Evolutionary conservation across 176 grass and related monocot genomes (phyloP).

Genomic region (Hyparrhenia diplandra): DNA sequence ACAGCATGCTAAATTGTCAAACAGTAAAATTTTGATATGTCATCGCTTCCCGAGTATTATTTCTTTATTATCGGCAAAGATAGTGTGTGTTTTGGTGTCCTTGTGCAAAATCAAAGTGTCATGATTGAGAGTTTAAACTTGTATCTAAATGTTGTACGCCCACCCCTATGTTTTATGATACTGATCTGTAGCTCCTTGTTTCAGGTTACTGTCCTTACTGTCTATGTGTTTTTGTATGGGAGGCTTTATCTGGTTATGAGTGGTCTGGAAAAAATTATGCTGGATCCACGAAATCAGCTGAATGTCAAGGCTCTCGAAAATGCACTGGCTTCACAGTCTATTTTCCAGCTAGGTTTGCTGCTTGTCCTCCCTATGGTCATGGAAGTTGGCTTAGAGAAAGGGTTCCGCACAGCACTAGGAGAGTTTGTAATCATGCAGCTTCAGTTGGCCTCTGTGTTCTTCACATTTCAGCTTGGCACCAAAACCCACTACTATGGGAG

Average conservation of each 20-base stretch:
- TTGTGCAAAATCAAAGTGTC: not conserved
- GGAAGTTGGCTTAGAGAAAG: conserved; percentile 95
- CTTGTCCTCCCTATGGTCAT: conserved; percentile 96
- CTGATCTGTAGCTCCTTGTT: conserved; percentile 21
- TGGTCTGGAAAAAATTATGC: conserved; percentile 77
- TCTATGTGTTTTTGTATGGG: conserved; percentile 94
- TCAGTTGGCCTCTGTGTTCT: conserved; percentile 89
- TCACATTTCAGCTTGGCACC: conserved; percentile 94
- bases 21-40: not conserved
- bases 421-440: conserved; percentile 98
- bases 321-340: conserved; percentile 82
- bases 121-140: not conserved
- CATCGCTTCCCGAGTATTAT: conserved; percentile 9
- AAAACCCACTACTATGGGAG: conserved; percentile 92
- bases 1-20: not conserved
- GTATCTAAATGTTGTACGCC: not conserved
- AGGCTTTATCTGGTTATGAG: conserved; percentile 91
- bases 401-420: conserved; percentile 81
- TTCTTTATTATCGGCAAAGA: not conserved
- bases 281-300: conserved; percentile 62
- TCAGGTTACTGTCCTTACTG: conserved; percentile 88
- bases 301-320: conserved; percentile 80
- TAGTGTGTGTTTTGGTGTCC: not conserved
- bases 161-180: conserved; percentile 20
- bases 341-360: conserved; percentile 84